Conservation (phyloP, 768 basidiomycete species). For the Tulasnella sp. region DNA sequence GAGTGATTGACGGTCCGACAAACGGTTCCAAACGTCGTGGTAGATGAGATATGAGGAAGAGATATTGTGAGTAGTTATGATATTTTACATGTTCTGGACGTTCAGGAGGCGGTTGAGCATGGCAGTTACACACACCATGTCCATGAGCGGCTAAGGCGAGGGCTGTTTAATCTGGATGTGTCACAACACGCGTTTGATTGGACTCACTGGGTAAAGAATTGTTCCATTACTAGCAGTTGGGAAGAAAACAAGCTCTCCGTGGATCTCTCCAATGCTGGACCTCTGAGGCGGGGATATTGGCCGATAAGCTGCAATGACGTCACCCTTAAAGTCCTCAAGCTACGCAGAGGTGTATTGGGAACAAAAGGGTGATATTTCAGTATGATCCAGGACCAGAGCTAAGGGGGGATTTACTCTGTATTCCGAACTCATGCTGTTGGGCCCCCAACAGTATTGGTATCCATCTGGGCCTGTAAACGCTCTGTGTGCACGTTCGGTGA, state of each 20-base stretch:
- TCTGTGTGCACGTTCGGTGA: conserved; percentile 38
- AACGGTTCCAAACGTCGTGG: no score
- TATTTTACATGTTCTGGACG: neutral
- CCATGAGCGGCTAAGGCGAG: conserved; percentile 56
- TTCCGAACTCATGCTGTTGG: conserved; percentile 22
- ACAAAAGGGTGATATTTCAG: conserved; percentile 18
- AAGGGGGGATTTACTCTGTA: conserved; percentile 12
- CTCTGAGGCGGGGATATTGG: conserved; percentile 60
- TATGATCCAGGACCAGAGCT: conserved; percentile 35
- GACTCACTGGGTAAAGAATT: conserved; percentile 42
- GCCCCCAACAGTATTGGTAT: conserved; percentile 68
- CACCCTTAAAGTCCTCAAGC: conserved; percentile 57
- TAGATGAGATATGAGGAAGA: no score
- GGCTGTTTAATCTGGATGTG: conserved; percentile 6
- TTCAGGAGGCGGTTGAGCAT: conserved; percentile 57
- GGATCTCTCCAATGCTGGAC: conserved; percentile 69
- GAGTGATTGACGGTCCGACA: no score
- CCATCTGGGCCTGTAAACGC: conserved; percentile 78
- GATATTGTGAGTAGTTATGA: neutral
- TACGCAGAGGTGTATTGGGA: conserved; percentile 27
- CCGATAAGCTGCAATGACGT: conserved; percentile 62
- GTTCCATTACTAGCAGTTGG: conserved; percentile 70
- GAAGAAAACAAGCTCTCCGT: conserved; percentile 75
- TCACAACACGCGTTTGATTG: neutral
- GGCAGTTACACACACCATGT: conserved; percentile 71